Evolutionary conservation across 1,284 basidiomycete species (phyloP), one percentile per base, ranked within the genome.

Genomic region (Austropuccinia psidii): DNA sequence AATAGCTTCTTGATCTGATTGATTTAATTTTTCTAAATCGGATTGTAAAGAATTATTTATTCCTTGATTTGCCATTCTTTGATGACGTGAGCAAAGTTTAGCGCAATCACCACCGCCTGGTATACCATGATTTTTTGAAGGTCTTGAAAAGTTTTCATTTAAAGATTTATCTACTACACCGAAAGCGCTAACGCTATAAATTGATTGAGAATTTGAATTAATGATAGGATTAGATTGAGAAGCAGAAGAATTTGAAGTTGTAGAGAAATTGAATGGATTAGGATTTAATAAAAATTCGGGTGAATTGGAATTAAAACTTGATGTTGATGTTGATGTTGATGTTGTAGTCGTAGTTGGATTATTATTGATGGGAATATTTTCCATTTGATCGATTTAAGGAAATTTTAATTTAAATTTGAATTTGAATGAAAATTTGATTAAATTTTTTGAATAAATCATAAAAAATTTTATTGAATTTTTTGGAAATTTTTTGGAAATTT

Each of bases 31-130:
- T 80, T 99, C 95, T 75, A 99, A 86, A 17, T 93, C 95, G 85
- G 90, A 88, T 82, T 98, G 96, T 17, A 98, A 85, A 83, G 90
- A 93, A 75, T 91, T 83, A 80, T 91, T 96, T 33, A 89, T 93
- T 27, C 92, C 93, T 81, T 96, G 89, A 83, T 98, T 94, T 8
- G 96, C 96, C 90, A 97, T 98, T 60, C 94, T 86, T 83, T 96
- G 91, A 82, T 99, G 95, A 47, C 93, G 83, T 11, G 92, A 87
- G 80, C 93, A 95, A 15, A 95, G 84, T 81, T 91, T 93, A 61
- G 89, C 84, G 84, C 83, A 24, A 84, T 85, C 76, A 13, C 77
- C 78, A 11, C 67, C 67, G 27, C 76, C 76, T 4, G 79, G 77
- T 13, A 60, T 37, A 39, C 69, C 45, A 54, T 64, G 29, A 72